Base-by-base conservation (phyloP, 2,329 filamentous ascomycete genomes). In the Pseudogymnoascus destructans region DNA sequence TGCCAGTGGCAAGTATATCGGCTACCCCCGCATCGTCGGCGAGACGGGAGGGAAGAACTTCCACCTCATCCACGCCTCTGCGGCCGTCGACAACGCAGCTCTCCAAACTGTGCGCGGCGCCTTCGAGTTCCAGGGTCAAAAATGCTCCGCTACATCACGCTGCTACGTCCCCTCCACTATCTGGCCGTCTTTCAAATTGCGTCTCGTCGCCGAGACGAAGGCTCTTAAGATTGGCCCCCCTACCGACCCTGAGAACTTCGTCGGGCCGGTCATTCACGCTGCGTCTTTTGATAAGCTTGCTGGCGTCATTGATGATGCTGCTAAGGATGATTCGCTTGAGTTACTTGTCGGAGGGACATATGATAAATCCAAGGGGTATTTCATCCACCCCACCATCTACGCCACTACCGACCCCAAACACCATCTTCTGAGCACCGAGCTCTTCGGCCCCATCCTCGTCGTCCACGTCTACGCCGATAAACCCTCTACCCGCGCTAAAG, bases 41-140 rank as follows among this genome's bases (percentile, higher is more conserved):
- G 89, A 95, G 77, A 95, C 89, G 25, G 89, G 89, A 61, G 89
- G 89, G 70, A 95, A 95, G 81, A 95, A 95, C 77, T 95, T 91
- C 78, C 89, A 95, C 72, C 73, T 95, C 57, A 73, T 95, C 30
- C 89, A 95, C 75, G 75, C 77, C 49, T 84, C 82, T 2, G 89
- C 89, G 36, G 86, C 95, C 65, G 73, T 93, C 55, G 75, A 82
- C 61, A 93, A 92, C 67, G 89, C 89, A 9, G 88, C 81, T 32
- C 78, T 87, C 63, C 86, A 95, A 71, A 93, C 88, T 4, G 81
- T 95, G 30, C 87, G 90, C 59, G 89, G 87, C 54, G 89, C 89
- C 2, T 95, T 95, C 68, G 90, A 95, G 72, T 95, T 84, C 76
- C 88, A 93, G 70, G 89, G 89, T 55, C 89, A 95, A 72, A 95